These are phyloP conservation scores for Vaccinium darrowii DNA, from an alignment of 148 eudicot species.

Conservation along the genomic window DNA sequence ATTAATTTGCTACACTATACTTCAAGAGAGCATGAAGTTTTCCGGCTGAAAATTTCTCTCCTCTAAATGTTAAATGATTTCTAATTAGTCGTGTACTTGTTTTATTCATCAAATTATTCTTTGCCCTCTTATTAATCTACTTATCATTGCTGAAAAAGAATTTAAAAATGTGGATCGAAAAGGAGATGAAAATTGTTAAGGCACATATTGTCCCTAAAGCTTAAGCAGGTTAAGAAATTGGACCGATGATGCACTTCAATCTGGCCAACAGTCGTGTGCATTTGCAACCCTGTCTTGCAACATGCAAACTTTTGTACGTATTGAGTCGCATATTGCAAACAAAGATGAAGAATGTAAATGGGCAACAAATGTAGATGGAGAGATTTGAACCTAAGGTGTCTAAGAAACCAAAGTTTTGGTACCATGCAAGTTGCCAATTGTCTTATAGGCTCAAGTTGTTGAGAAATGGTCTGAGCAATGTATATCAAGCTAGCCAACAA, in stretches of 20 bases:
- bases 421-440: background rate
- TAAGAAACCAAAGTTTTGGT: background rate
- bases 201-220: background rate
- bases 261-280: background rate
- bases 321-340: background rate
- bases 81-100: background rate
- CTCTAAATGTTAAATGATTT: background rate
- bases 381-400: background rate
- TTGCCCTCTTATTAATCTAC: background rate
- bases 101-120: background rate
- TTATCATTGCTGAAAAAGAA: background rate
- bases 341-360: background rate
- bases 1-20: background rate
- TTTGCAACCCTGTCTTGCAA: background rate
- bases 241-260: background rate
- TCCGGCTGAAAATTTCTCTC: background rate
- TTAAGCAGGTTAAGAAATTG: background rate
- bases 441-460: background rate
- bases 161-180: background rate
- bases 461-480: background rate
- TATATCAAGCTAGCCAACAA: background rate
- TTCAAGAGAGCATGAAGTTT: background rate
- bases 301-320: background rate
- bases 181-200: background rate
- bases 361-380: background rate